Evolutionary conservation across 768 basidiomycete species (phyloP).

Genomic region (Lactifluus pinguis): DNA sequence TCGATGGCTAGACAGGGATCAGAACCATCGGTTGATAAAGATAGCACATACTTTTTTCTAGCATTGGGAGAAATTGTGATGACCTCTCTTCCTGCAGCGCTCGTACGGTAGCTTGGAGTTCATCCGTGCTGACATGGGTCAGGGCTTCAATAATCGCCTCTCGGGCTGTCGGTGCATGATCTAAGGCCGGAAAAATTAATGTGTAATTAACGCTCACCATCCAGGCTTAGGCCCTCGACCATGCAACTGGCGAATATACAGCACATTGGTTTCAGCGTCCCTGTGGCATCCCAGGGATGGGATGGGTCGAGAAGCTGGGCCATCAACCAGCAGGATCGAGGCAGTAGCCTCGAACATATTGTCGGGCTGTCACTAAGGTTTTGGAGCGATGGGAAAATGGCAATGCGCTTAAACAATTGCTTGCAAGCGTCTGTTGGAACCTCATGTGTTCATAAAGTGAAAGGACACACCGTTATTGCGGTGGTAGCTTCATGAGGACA

Average conservation of each 20-base stretch:
- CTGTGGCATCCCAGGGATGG: constrained; percentile 5
- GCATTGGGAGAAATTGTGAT: constrained; percentile 1
- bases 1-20: not conserved
- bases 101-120: constrained; percentile 1
- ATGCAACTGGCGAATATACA: constrained; percentile 7
- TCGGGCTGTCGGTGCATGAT: not conserved
- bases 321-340: constrained; percentile 15
- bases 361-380: not conserved
- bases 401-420: constrained; percentile 3
- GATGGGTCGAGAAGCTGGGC: constrained; percentile 14
- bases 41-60: constrained; percentile 1
- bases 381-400: not conserved
- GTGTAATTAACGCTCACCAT: not conserved
- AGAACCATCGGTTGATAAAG: not conserved
- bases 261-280: constrained; percentile 1
- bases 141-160: constrained; percentile 4
- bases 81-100: constrained; percentile 1
- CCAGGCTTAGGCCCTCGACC: not conserved
- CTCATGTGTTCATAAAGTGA: not conserved
- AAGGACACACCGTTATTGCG: constrained; percentile 13
- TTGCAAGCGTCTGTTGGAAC: not conserved
- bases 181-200: not conserved
- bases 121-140: not conserved
- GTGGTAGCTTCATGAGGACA: constrained; percentile 6
- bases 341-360: not conserved